Evolutionary conservation across 2,329 filamentous ascomycete species (phyloP), one percentile per base, ranked within the genome.

Genomic region (Fusarium ambrosium): DNA sequence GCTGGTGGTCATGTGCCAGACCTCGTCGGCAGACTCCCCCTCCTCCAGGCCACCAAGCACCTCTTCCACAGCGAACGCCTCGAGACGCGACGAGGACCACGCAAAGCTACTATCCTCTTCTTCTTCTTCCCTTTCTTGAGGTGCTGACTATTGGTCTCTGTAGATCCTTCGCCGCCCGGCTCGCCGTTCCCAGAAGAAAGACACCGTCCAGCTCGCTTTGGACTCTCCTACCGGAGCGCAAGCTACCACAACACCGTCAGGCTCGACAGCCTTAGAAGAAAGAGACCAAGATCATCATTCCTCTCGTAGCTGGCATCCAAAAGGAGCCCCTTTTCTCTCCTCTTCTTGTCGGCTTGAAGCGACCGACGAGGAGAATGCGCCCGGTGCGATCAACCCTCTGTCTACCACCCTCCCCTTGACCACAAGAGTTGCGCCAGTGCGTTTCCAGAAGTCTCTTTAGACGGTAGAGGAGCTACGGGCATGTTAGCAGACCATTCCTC

Each of bases 401-500:
- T 11, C 18, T 32, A 32, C 11, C 6, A 20, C 18, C 48, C 27
- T 9, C 10, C 56, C 7, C 14, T 61, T 10, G 29, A 59, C 34
- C 62, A 56, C 2, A 59, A 9, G 11, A 18, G 36, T 9, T 41
- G 66, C 3, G 60, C 27, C 11, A 27, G 22, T 29, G 43, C 27
- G 4, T 41, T 34, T 22, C 55, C 29, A 7, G 66, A 72, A 18
- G 71, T 20, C 6, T 34, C 5, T 1, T 67, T 5, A 22, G 27
- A 43, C 56, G 69, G 14, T 59, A 75, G 22, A 66, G 27, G 53
- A 72, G 68, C 27, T 64, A 69, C 20, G 65, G 62, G 22, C 62
- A 75, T 13, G 66, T 66, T 66, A 69, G 72, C 45, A 70, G 63
- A 8, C 73, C 56, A 24, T 39, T 62, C 16, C 69, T 68, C n/a